Conservation (phyloP, 768 basidiomycete genomes). For the Pisolithus sp. region DNA sequence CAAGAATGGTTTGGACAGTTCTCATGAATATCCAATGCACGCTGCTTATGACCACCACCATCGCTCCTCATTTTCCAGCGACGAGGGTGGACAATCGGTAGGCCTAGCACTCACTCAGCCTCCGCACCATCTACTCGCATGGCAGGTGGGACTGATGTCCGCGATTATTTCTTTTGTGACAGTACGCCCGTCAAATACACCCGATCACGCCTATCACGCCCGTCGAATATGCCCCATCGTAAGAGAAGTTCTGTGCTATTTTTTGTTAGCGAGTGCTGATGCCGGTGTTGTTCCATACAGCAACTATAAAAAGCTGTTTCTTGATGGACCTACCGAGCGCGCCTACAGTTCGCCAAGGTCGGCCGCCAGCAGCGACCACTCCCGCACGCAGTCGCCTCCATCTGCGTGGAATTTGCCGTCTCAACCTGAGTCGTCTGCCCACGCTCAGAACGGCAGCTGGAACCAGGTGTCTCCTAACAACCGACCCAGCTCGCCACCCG, state of each 20-base stretch:
- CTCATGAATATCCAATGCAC: slow-evolving; percentile 28
- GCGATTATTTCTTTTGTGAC: slow-evolving; percentile 3
- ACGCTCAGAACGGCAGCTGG: slow-evolving; percentile 21
- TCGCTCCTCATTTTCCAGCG: slow-evolving; percentile 20
- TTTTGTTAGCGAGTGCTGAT: slow-evolving; percentile 10
- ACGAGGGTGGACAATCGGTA: slow-evolving; percentile 24
- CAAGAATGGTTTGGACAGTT: slow-evolving; percentile 34
- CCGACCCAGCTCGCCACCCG: slow-evolving; percentile 31
- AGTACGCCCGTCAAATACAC: slow-evolving; percentile 25
- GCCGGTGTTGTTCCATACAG: slow-evolving; percentile 9
- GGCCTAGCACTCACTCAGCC: slow-evolving; percentile 7
- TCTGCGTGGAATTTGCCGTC: slow-evolving; percentile 35
- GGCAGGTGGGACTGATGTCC: slow-evolving; percentile 9
- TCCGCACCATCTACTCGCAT: slow-evolving; percentile 1
- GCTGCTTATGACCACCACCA: slow-evolving; percentile 26
- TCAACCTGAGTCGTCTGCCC: slow-evolving; percentile 27
- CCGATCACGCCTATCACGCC: slow-evolving; percentile 33
- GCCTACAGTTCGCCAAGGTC: slow-evolving; percentile 26
- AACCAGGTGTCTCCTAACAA: slow-evolving; percentile 18
- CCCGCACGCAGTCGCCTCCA: slow-evolving; percentile 43
- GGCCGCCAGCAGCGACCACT: slow-evolving; percentile 38
- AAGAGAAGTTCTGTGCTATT: slow-evolving; percentile 8
- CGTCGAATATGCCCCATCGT: slow-evolving; percentile 28
- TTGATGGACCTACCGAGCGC: slow-evolving; percentile 26
- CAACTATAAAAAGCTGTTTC: slow-evolving; percentile 27